These are phyloP conservation scores for Solanum piurae DNA, from an alignment of 257 asterid genomes.

Conservation along the genomic window DNA sequence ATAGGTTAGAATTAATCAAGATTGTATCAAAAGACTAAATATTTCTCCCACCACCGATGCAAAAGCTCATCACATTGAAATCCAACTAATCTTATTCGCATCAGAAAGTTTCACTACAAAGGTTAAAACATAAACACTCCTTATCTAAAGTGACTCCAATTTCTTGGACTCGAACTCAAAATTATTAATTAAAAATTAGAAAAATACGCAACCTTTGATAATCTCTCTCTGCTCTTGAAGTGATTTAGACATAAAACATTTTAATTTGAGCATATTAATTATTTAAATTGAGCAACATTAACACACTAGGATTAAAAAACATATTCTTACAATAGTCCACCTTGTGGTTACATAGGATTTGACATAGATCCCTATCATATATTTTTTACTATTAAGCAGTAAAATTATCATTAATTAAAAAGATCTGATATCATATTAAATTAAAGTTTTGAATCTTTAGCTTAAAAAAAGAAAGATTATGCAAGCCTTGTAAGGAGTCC, in stretches of 20 bases:
- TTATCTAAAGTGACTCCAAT: accelerated
- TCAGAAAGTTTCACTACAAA: accelerated
- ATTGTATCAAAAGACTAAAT: too few species aligned
- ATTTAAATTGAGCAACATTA: background rate
- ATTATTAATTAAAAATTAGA: background rate
- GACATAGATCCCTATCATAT: background rate
- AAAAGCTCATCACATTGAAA: background rate
- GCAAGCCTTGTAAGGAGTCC: background rate
- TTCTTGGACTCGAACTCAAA: accelerated
- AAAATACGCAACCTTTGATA: too few species aligned
- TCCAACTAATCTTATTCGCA: background rate
- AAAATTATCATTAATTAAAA: too few species aligned
- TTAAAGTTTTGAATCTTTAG: too few species aligned
- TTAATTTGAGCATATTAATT: background rate
- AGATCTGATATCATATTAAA: too few species aligned
- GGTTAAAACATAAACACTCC: too few species aligned
- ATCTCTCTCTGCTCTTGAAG: background rate
- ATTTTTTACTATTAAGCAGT: background rate
- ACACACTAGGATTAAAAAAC: background rate
- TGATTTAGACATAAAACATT: background rate
- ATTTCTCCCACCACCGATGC: too few species aligned
- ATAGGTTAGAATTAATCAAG: too few species aligned
- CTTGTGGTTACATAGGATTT: background rate
- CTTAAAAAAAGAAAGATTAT: too few species aligned
- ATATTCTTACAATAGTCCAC: background rate